A percentile compares a stretch with the other conserved stretches of the same genome.
phyloP scores from a whole-genome alignment of 495 filamentous ascomycete genomes.

The Polyplosphaeria fusca region DNA sequence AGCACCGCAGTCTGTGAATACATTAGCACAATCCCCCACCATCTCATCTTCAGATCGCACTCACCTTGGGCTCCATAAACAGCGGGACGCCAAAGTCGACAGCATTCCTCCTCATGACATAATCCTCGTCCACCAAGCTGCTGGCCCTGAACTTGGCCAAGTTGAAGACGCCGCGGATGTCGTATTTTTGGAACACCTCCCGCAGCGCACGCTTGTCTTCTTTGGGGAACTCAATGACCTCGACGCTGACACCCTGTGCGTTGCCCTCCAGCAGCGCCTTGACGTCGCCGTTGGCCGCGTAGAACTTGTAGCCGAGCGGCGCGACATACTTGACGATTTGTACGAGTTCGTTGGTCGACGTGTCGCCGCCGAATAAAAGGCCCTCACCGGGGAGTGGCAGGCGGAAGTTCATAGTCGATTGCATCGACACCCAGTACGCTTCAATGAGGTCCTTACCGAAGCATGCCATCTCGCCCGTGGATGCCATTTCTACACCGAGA shows the following conservation, averaged over 20 bases:
- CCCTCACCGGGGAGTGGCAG: constrained; percentile 90
- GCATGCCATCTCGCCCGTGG: constrained; percentile 96
- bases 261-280: constrained; percentile 76
- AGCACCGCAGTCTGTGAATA: constrained; percentile 77
- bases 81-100: constrained; percentile 97
- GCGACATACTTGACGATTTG: constrained; percentile 77
- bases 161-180: constrained; percentile 95
- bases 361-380: constrained; percentile 87
- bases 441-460: constrained; percentile 94
- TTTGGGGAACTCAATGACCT: constrained; percentile 96
- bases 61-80: constrained; percentile 98
- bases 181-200: constrained; percentile 95
- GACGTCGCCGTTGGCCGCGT: constrained; percentile 73
- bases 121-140: constrained; percentile 86
- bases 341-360: constrained; percentile 60
- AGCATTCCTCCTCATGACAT: constrained; percentile 96
- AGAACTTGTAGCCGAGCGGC: constrained; percentile 91
- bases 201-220: constrained; percentile 91
- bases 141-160: constrained; percentile 79
- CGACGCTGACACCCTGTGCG: constrained; percentile 64
- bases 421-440: constrained; percentile 94
- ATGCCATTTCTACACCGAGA: constrained; percentile 96
- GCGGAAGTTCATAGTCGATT: constrained; percentile 99
- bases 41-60: constrained; percentile 33
- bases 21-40: constrained; percentile 27